Conservation (phyloP, 345 rosid genomes). For the Euphorbia tirucalli region DNA sequence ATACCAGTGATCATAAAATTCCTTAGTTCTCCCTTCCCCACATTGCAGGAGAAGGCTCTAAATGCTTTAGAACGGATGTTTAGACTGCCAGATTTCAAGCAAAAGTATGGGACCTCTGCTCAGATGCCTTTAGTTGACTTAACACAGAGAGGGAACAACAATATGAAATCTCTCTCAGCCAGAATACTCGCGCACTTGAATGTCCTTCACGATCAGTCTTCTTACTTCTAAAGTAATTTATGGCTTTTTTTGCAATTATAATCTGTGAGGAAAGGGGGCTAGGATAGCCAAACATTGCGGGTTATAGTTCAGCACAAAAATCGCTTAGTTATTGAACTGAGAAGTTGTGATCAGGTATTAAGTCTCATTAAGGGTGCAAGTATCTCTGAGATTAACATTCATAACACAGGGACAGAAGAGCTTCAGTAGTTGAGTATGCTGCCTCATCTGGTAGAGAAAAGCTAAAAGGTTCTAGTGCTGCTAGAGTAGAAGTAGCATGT, state of each 20-base stretch:
- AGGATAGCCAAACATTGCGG: neutral
- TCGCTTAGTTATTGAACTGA: neutral
- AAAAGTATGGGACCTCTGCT: constrained; percentile 53
- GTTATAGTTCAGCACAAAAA: neutral
- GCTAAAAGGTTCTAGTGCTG: neutral
- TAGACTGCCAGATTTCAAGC: constrained; percentile 53
- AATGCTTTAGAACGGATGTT: constrained; percentile 58
- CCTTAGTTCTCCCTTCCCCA: constrained; percentile 46
- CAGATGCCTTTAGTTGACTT: constrained; percentile 62
- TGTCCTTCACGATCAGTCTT: constrained; percentile 63
- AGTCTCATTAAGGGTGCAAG: neutral
- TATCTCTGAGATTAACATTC: neutral
- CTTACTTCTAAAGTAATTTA: constrained; percentile 45
- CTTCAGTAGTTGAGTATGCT: too few species aligned
- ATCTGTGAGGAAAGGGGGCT: neutral
- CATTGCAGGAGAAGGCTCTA: constrained; percentile 56
- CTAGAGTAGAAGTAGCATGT: neutral
- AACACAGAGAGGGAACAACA: constrained; percentile 57
- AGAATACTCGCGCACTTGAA: constrained; percentile 62
- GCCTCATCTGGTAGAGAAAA: constrained; percentile 11
- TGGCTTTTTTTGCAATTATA: neutral
- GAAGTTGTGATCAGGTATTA: neutral
- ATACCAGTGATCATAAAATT: constrained; percentile 45
- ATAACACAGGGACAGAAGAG: neutral
- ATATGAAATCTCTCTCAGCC: constrained; percentile 61